Base-by-base conservation (phyloP, 176 grass and related monocot species). In the Avena insularis region DNA sequence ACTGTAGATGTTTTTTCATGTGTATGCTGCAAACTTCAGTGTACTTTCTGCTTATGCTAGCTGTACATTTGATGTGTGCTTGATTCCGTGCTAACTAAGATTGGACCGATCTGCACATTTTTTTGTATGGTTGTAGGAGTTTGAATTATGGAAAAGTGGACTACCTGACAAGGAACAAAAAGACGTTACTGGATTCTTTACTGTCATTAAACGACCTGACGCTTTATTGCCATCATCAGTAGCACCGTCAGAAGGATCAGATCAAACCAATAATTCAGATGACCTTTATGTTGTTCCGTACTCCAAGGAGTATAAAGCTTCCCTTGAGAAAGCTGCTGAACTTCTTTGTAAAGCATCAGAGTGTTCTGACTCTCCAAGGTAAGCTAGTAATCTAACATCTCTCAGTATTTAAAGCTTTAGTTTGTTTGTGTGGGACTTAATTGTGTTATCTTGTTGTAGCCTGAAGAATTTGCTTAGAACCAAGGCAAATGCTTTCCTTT, bases 401-500 rank as follows among this genome's bases (percentile, higher is more conserved):
- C 74, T 72, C 46, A 65, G 12, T 50, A 82, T 66, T 61, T 76
- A 15, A 77, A 70, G 36, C 33, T 75, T 31, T 84, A 86, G 60
- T 82, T 40, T n/a, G 1, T 69, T 72, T 75, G 12, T 82, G 8
- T 78, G 20, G 67, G 51, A 72, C 15, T 58, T 62, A 29, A 59
- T 78, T 58, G 15, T 54, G 80, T 70, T 59, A 50, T 84, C 69
- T 84, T 92, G 29, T 79, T 60, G 59, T 54, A 98, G 96, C 82
- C 91, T 98, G 80, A 98, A 94, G 86, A 89, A 89, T 78, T 89
- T 98, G 50, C 89, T 98, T 58, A 94, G 63, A 90, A 83, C 96
- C 75, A 98, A 98, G 90, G 96, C 90, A 8, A 50, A 98, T 86
- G 96, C 93, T 78, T 98, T 98, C 75, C 81, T 95, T 71, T 98